Evolutionary conservation across 2,329 filamentous ascomycete genomes (phyloP).

Genomic region (Aspergillus candidus): DNA sequence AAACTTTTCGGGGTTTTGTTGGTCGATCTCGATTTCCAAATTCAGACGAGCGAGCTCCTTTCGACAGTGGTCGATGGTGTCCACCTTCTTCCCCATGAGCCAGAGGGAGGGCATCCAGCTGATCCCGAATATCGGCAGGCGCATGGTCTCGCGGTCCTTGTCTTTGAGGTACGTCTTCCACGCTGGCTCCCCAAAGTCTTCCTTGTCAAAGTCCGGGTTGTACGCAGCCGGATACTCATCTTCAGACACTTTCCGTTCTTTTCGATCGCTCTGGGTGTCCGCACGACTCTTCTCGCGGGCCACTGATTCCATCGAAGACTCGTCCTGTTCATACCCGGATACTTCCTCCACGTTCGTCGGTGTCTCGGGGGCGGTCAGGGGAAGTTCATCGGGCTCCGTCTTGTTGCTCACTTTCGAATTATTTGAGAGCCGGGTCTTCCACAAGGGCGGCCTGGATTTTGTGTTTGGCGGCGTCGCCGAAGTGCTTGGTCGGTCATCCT

Average conservation of each 20-base stretch:
- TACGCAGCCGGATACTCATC: constrained; percentile 57
- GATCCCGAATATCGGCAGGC: constrained; percentile 57
- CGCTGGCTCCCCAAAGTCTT: constrained; percentile 57
- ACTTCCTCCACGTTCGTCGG: constrained; percentile 11
- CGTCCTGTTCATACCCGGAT: constrained; percentile 4
- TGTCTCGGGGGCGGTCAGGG: constrained; percentile 30
- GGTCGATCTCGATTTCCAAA: constrained; percentile 84
- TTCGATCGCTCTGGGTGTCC: constrained; percentile 3
- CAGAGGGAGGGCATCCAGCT: constrained; percentile 74
- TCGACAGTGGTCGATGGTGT: constrained; percentile 88
- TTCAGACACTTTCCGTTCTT: constrained; percentile 10
- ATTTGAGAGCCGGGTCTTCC: constrained; percentile 28
- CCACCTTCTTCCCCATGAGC: constrained; percentile 79
- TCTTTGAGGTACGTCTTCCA: constrained; percentile 81
- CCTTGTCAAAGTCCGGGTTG: constrained; percentile 56
- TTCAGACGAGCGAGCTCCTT: constrained; percentile 82
- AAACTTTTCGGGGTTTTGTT: constrained; percentile 76
- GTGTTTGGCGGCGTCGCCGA: constrained; percentile 4
- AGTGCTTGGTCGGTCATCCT: not conserved
- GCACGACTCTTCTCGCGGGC: no score
- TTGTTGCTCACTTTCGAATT: constrained; percentile 21
- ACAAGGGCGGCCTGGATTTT: constrained; percentile 25
- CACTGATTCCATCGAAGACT: constrained; percentile 2
- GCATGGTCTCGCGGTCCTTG: constrained; percentile 79
- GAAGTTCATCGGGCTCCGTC: constrained; percentile 29